These are phyloP conservation scores for Trypethelium eluteriae DNA, from an alignment of 495 filamentous ascomycete species.

Conservation along the genomic window DNA sequence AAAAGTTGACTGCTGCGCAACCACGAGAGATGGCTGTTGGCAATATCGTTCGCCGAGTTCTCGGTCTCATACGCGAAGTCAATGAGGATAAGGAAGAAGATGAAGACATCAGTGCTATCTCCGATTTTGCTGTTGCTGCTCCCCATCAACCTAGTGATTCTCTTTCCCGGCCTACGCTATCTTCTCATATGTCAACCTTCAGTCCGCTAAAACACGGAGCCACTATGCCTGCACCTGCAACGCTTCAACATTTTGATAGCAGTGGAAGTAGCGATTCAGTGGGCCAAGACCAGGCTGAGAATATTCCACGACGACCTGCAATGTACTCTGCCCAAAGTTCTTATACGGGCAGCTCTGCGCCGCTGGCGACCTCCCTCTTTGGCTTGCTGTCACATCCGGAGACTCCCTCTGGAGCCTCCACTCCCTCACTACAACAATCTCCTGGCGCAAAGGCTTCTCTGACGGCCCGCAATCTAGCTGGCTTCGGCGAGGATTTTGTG, in stretches of 20 bases:
- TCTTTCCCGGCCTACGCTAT: conserved; percentile 36
- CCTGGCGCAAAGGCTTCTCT: neutral
- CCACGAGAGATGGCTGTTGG: conserved; percentile 85
- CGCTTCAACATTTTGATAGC: conserved; percentile 17
- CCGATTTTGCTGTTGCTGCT: neutral
- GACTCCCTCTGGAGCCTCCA: neutral
- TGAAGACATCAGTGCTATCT: conserved; percentile 44
- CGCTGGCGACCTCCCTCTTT: conserved; percentile 1
- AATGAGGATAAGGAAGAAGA: conserved; percentile 66
- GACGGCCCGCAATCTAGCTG: conserved; percentile 23
- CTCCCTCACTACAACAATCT: neutral
- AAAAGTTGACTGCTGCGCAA: conserved; percentile 66
- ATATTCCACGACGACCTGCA: conserved; percentile 43
- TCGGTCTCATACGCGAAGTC: conserved; percentile 87
- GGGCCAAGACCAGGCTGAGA: conserved; percentile 15
- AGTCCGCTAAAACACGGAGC: conserved; percentile 38
- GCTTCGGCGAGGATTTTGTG: conserved; percentile 20
- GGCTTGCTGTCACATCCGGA: conserved; percentile 1
- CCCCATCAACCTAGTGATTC: conserved; percentile 14
- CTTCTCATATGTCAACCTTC: conserved; percentile 36
- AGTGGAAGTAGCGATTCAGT: conserved; percentile 12
- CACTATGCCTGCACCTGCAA: conserved; percentile 30
- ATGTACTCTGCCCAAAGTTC: conserved; percentile 48
- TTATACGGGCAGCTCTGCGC: conserved; percentile 27
- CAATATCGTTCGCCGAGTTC: conserved; percentile 82